A percentile compares a stretch with the other conserved stretches of the same genome.
These are phyloP conservation scores for Alloteropsis semialata DNA, from an alignment of 176 grass and related monocot genomes.

Conservation along the genomic window DNA sequence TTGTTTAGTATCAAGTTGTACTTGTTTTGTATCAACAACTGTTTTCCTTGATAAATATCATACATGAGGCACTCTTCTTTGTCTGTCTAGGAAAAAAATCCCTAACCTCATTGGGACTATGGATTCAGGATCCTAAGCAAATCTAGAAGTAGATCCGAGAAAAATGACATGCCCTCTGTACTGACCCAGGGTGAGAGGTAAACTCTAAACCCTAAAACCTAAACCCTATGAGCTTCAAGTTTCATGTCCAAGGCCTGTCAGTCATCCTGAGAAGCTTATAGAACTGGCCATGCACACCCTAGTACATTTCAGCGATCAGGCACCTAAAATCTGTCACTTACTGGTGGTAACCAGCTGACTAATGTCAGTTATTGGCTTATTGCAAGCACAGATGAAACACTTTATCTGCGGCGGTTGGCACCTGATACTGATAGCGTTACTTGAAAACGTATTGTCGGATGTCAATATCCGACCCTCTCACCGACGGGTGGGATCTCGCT, in stretches of 20 bases:
- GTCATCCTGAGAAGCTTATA: background rate
- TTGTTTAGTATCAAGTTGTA: no score
- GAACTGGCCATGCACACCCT: background rate
- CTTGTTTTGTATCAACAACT: no score
- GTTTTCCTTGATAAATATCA: no score
- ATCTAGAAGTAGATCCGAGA: conserved; percentile 9
- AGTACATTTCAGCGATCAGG: background rate
- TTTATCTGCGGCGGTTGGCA: background rate
- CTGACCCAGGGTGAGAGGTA: background rate
- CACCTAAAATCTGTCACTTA: background rate
- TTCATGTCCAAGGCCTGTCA: conserved; percentile 2
- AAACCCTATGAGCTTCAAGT: background rate
- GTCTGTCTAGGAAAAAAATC: no score
- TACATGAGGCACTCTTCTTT: no score
- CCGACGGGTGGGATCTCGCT: no score
- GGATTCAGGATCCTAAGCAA: background rate
- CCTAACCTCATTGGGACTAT: background rate
- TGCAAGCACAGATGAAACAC: background rate
- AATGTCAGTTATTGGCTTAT: background rate
- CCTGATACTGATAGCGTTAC: background rate
- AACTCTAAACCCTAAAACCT: no score
- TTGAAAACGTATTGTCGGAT: no score
- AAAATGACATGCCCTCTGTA: background rate
- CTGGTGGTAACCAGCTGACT: background rate
- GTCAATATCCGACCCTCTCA: no score